These are phyloP conservation scores for Penicillium soppii DNA, from an alignment of 495 filamentous ascomycete species.

Conservation along the genomic window DNA sequence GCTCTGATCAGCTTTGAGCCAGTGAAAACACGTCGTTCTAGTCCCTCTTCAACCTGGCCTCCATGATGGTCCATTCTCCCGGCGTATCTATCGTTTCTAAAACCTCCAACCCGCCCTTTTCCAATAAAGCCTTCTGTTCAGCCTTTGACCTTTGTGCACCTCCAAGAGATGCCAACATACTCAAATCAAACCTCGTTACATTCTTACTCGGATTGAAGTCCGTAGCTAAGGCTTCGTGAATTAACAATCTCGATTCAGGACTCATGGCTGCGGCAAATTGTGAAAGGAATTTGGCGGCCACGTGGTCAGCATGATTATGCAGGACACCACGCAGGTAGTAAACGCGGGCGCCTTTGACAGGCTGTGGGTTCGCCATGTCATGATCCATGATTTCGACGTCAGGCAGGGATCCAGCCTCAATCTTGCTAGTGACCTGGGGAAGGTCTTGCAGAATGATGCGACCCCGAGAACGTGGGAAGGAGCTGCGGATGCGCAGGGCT, in stretches of 20 bases:
- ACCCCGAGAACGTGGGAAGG: slow-evolving; percentile 35
- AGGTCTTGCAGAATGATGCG: slow-evolving; percentile 51
- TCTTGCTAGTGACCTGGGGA: slow-evolving; percentile 35
- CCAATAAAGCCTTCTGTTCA: slow-evolving; percentile 29
- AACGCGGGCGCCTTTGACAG: slow-evolving; percentile 32
- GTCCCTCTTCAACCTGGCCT: not conserved
- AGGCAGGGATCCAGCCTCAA: slow-evolving; percentile 22
- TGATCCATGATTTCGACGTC: slow-evolving; percentile 34
- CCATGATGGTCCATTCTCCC: not conserved
- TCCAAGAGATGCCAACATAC: slow-evolving; percentile 33
- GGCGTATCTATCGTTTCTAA: not conserved
- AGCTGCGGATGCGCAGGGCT: slow-evolving; percentile 30
- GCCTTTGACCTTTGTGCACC: slow-evolving; percentile 26
- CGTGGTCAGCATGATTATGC: slow-evolving; percentile 47
- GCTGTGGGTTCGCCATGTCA: slow-evolving; percentile 49
- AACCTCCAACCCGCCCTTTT: slow-evolving; percentile 57
- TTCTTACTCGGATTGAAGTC: slow-evolving; percentile 31
- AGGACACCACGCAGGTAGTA: slow-evolving; percentile 37
- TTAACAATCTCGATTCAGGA: slow-evolving; percentile 39
- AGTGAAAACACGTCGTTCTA: not conserved
- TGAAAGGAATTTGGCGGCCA: slow-evolving; percentile 35
- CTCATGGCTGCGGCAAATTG: slow-evolving; percentile 40
- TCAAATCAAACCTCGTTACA: slow-evolving; percentile 36
- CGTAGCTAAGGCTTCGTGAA: slow-evolving; percentile 49
- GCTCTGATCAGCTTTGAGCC: not conserved